Evolutionary conservation across 1,139 yeast species (phyloP).

Genomic region (Hyphopichia pseudoburtonii): DNA sequence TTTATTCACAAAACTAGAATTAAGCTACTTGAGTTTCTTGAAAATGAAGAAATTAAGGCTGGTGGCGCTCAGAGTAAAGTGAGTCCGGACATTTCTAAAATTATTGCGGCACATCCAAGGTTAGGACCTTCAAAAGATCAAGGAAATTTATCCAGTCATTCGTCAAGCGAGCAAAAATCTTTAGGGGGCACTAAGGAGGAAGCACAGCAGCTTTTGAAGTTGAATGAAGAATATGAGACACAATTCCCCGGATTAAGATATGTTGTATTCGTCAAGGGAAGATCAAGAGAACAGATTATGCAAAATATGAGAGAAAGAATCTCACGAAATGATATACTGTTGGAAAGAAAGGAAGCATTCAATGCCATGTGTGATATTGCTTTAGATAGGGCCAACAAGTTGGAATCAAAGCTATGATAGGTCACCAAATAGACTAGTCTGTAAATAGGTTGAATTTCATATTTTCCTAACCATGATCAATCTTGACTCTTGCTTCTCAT

Average conservation of each 20-base stretch:
- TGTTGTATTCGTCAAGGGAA: constrained; percentile 89
- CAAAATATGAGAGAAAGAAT: constrained; percentile 64
- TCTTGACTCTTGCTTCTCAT: no score
- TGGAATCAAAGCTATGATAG: constrained; percentile 27
- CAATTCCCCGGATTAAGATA: constrained; percentile 81
- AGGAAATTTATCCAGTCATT: constrained; percentile 58
- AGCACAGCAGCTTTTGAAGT: constrained; percentile 42
- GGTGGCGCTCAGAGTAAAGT: constrained; percentile 13
- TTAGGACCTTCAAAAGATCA: constrained; percentile 60
- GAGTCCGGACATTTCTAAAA: constrained; percentile 41
- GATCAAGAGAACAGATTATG: constrained; percentile 67
- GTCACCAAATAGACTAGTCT: no score
- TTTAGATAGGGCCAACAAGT: constrained; percentile 63
- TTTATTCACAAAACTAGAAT: constrained; percentile 53
- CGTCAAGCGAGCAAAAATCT: constrained; percentile 69
- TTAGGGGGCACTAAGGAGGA: constrained; percentile 50
- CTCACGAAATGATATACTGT: constrained; percentile 44
- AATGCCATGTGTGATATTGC: constrained; percentile 92
- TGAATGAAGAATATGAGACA: constrained; percentile 65
- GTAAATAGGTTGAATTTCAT: no score
- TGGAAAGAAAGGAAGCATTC: constrained; percentile 68
- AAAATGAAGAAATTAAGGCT: constrained; percentile 20
- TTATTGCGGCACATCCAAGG: constrained; percentile 88
- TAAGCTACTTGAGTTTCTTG: constrained; percentile 34
- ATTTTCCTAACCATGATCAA: no score